Conservation (phyloP, 2,329 filamentous ascomycete species). For the Colletotrichum echinochloae region DNA sequence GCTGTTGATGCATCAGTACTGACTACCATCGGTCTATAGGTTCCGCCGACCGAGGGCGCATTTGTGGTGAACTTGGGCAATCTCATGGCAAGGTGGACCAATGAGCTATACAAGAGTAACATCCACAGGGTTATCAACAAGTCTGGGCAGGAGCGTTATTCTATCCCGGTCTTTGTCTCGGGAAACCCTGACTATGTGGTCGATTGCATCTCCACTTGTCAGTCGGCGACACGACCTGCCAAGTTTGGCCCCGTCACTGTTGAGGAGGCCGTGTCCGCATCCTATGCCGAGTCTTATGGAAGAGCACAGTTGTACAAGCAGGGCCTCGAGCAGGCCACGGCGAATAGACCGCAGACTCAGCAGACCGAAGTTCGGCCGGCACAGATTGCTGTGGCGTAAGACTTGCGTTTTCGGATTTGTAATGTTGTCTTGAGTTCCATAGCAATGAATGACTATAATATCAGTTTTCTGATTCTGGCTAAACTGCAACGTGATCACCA, state of each 20-base stretch:
- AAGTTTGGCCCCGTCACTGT: slow-evolving; percentile 51
- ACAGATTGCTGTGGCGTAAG: slow-evolving; percentile 28
- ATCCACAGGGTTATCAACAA: slow-evolving; percentile 68
- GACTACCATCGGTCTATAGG: slow-evolving; percentile 44
- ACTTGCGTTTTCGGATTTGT: not conserved
- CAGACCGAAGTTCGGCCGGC: slow-evolving; percentile 6
- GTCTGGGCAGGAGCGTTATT: slow-evolving; percentile 63
- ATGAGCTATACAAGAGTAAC: slow-evolving; percentile 64
- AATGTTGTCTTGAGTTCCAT: not conserved
- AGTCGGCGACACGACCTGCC: slow-evolving; percentile 42
- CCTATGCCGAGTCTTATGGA: slow-evolving; percentile 51
- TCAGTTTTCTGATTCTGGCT: not conserved
- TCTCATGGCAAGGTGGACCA: slow-evolving; percentile 63
- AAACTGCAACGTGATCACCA: not conserved
- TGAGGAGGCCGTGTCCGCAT: slow-evolving; percentile 48
- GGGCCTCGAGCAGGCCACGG: slow-evolving; percentile 42
- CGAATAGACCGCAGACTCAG: slow-evolving; percentile 9
- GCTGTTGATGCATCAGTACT: slow-evolving; percentile 5
- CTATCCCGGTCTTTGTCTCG: slow-evolving; percentile 68
- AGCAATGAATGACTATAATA: not conserved
- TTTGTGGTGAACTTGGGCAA: slow-evolving; percentile 66
- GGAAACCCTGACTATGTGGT: slow-evolving; percentile 61
- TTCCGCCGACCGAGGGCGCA: slow-evolving; percentile 57
- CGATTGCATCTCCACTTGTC: slow-evolving; percentile 50
- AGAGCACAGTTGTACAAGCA: slow-evolving; percentile 49